These are phyloP conservation scores for Eimeria necatrix DNA, from an alignment of 169 alveolate species.

Conservation along the genomic window DNA sequence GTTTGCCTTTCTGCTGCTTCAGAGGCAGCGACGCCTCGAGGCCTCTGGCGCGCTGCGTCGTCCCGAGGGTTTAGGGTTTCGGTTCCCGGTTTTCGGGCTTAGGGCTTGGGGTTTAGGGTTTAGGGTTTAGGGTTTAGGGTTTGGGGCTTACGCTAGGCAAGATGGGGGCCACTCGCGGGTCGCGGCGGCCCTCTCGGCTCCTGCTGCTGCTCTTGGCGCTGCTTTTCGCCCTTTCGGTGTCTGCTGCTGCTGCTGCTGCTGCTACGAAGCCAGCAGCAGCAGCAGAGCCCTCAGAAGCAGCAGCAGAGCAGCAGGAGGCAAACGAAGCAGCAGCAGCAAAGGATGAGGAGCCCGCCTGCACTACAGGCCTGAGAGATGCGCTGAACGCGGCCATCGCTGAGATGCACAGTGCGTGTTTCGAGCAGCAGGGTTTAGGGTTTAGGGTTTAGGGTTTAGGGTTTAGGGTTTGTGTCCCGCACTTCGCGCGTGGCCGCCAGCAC, in stretches of 20 bases:
- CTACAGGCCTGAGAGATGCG: conserved; percentile 68
- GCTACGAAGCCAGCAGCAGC: background rate
- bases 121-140: background rate
- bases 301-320: conserved; percentile 26
- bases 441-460: conserved; percentile 55
- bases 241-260: background rate
- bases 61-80: too few relatives aligned
- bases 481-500: background rate
- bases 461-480: background rate
- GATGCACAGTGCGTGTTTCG: conserved; percentile 14
- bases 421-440: conserved; percentile 31
- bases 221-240: background rate
- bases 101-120: conserved; percentile 25
- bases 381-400: conserved; percentile 57
- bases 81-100: too few relatives aligned
- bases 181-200: background rate
- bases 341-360: conserved; percentile 26
- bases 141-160: background rate
- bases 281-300: background rate
- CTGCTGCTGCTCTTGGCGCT: background rate
- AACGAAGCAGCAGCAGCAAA: background rate
- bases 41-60: too few relatives aligned
- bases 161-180: background rate
- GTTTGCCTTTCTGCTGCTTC: too few relatives aligned
- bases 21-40: too few relatives aligned